These are phyloP conservation scores for Chaetomidium leptoderma DNA, from an alignment of 495 filamentous ascomycete genomes.

Conservation along the genomic window DNA sequence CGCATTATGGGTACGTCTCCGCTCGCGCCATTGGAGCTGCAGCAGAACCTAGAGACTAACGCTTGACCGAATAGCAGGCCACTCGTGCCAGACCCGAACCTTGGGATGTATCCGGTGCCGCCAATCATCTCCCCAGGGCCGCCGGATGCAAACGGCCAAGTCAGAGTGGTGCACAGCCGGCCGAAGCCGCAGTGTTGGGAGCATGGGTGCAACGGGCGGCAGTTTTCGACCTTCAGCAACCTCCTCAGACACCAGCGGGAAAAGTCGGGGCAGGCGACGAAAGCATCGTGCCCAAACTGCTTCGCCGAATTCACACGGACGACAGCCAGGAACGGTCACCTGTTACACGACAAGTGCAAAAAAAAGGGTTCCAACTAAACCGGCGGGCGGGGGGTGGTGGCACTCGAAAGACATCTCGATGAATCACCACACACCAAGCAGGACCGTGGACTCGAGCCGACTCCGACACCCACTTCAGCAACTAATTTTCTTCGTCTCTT, in stretches of 20 bases:
- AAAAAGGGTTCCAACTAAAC: constrained; percentile 36
- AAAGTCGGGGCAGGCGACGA: constrained; percentile 81
- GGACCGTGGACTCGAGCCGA: neutral
- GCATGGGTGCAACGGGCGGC: constrained; percentile 87
- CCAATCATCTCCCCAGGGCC: constrained; percentile 28
- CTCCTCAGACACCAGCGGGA: constrained; percentile 88
- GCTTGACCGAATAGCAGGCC: constrained; percentile 25
- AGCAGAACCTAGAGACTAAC: neutral
- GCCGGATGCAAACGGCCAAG: constrained; percentile 44
- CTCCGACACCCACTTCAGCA: neutral
- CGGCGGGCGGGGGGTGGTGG: neutral
- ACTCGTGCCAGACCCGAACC: constrained; percentile 36
- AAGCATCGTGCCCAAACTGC: constrained; percentile 81
- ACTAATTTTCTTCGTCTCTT: neutral
- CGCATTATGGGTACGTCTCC: constrained; percentile 42
- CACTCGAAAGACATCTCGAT: neutral
- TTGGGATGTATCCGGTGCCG: constrained; percentile 43
- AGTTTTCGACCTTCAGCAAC: constrained; percentile 95
- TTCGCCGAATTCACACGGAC: constrained; percentile 89
- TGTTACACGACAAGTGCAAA: constrained; percentile 89
- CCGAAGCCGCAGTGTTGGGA: constrained; percentile 95
- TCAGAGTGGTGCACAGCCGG: constrained; percentile 67
- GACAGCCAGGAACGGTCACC: constrained; percentile 83
- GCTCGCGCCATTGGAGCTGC: neutral
- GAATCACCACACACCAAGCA: neutral